Base-by-base conservation (phyloP, 2,329 filamentous ascomycete genomes). In the Orbilia blumenaviensis region DNA sequence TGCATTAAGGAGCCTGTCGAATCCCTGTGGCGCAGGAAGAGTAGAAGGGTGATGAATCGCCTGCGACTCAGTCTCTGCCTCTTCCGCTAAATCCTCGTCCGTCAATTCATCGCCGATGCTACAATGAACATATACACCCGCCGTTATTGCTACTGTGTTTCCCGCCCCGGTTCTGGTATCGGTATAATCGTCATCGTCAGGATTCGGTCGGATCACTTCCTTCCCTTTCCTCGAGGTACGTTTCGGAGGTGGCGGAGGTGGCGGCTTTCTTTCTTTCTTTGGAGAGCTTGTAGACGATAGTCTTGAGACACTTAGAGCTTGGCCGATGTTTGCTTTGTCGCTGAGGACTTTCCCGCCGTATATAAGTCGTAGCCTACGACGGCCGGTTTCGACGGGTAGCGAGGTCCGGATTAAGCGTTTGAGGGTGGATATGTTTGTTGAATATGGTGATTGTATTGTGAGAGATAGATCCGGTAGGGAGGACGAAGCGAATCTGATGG, bases 281-380 rank as follows among this genome's bases (percentile, higher is more conserved):
- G 80, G 78, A 38, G 36, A 14, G 18, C n/a, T 36, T 34, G 79
- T 80, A 23, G 86, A 85, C 0, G 88, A 87, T 0, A 88, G 86
- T 0, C 87, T 85, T 0, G 89, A 87, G 0, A 91, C 84, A 74
- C 88, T 89, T 52, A 98, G 86, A 0, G 90, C 91, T 36, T 86
- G 84, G 72, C 88, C 86, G 25, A 99, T 86, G 4, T 91, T 87
- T 8, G 88, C 86, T 36, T 86, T 84, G 82, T 97, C 94, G 78
- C 90, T 87, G 58, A 98, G 89, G 73, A 96, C 91, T 81, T 92
- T 93, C 77, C 95, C 95, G 60, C 92, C 89, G 82, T 97, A 90
- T 82, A 98, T 97, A 78, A 99, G 89, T 74, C 94, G 92, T 32
- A 98, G 88, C 12, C 93, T 91, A 77, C 89, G 89, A 44, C 87